phyloP scores from a whole-genome alignment of 2,329 filamentous ascomycete genomes.

The Fusarium coffeatum region DNA sequence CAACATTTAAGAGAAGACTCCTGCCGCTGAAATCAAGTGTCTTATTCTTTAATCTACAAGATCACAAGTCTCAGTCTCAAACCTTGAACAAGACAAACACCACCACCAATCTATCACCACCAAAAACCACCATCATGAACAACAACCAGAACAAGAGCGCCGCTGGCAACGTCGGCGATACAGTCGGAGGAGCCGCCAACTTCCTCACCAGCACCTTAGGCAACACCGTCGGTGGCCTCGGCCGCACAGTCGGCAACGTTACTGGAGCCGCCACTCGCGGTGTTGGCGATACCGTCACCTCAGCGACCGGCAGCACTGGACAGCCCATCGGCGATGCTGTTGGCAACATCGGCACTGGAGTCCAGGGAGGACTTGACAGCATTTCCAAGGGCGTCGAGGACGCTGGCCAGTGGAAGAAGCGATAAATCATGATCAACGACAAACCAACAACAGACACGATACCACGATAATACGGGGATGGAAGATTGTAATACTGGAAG shows the following conservation, averaged over 20 bases:
- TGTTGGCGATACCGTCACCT: slow-evolving; percentile 66
- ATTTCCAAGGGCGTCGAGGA: slow-evolving; percentile 67
- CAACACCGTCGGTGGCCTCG: slow-evolving; percentile 56
- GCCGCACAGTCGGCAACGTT: slow-evolving; percentile 55
- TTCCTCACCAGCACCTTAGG: slow-evolving; percentile 56
- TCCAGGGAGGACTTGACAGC: slow-evolving; percentile 62
- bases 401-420: slow-evolving; percentile 67
- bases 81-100: neutral
- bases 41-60: neutral
- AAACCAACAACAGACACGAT: neutral
- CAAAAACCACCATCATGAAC: slow-evolving; percentile 34
- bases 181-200: slow-evolving; percentile 51
- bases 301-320: slow-evolving; percentile 64
- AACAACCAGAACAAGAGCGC: slow-evolving; percentile 43
- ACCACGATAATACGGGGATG: neutral
- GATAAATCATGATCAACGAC: slow-evolving; percentile 22
- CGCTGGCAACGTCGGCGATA: slow-evolving; percentile 50
- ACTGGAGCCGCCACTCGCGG: slow-evolving; percentile 66
- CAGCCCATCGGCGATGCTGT: slow-evolving; percentile 67
- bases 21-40: neutral
- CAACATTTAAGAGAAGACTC: slow-evolving; percentile 21
- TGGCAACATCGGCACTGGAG: slow-evolving; percentile 62
- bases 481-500: slow-evolving; percentile 16
- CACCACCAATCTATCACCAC: neutral
- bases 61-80: slow-evolving; percentile 8